Base-by-base conservation (phyloP, 495 filamentous ascomycete genomes). In the Hypoxylon perforatum region DNA sequence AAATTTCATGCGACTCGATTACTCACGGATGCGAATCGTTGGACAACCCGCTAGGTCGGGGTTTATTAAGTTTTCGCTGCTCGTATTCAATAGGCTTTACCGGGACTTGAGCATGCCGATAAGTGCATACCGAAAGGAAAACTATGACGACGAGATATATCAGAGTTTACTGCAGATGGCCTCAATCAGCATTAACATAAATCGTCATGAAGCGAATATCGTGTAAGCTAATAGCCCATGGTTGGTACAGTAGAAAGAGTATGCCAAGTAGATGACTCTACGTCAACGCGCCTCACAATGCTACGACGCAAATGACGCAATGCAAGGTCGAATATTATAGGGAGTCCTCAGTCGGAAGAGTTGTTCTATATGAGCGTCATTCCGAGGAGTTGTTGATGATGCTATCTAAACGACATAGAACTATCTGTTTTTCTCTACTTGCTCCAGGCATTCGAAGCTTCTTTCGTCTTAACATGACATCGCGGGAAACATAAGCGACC, bases 61-160 rank as follows among this genome's bases (percentile, higher is more conserved):
- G 39, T 5, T 12, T 52, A 47, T 57, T 52, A 36, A 45, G 57
- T 61, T 67, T 46, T n/a, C 17, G 6, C 17, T 57, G 2, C 22
- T 17, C 12, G 19, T 53, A n/a, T 36, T 38, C 65, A 49, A 64
- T 61, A 60, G 55, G 60, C 60, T 64, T 60, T 60, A 10, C 59
- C 17, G 46, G 50, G 47, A 19, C 12, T 25, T 46, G 36, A 12
- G 14, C 17, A 56, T 63, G 55, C 65, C 65, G 65, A 61, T 41
- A 52, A 30, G 21, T 48, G 44, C 65, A 69, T 56, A 12, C 14
- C 14, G 30, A 33, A 17, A 52, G 21, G 53, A 12, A 47, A 21
- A 10, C 55, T 14, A 55, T 39, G 38, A 57, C 36, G 50, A 30
- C 35, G 9, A 2, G 9, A 49, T 52, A 54, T 33, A 30, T 58